Evolutionary conservation across 2,329 filamentous ascomycete species (phyloP).

Genomic region (Helicocarpus griseus): DNA sequence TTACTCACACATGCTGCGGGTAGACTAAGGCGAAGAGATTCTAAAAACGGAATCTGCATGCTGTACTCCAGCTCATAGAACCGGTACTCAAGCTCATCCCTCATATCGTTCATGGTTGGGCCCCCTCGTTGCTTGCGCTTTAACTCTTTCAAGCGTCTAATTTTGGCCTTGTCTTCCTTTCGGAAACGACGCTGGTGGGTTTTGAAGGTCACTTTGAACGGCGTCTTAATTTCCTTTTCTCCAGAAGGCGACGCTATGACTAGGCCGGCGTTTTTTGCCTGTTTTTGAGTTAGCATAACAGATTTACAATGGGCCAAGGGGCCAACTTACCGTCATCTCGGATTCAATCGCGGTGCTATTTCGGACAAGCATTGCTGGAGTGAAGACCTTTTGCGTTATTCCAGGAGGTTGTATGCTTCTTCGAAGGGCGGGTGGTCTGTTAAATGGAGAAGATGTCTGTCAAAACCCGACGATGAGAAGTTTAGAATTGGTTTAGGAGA

Average conservation of each 20-base stretch:
- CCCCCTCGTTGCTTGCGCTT: background rate
- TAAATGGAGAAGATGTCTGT: background rate
- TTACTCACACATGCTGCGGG: background rate
- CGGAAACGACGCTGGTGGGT: background rate
- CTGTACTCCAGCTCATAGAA: background rate
- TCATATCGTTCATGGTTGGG: background rate
- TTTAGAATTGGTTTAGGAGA: background rate
- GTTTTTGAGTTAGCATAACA: background rate
- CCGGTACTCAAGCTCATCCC: background rate
- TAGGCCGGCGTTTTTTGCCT: background rate
- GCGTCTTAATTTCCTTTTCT: background rate
- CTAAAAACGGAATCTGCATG: background rate
- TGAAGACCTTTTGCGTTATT: background rate
- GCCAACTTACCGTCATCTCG: background rate
- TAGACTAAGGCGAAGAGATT: background rate
- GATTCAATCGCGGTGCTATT: too few relatives aligned
- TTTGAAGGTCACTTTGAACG: background rate
- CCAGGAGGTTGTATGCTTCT: background rate
- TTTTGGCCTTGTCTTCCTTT: background rate
- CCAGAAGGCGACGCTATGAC: background rate
- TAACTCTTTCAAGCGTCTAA: background rate
- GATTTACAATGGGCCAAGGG: background rate
- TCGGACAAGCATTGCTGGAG: background rate
- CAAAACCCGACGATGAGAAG: background rate
- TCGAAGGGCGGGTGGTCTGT: background rate